Percentiles rank a stretch among this genome's conserved stretches.
phyloP scores from a whole-genome alignment of 208 protist genomes.

The Jaenimonas drosophilae region DNA sequence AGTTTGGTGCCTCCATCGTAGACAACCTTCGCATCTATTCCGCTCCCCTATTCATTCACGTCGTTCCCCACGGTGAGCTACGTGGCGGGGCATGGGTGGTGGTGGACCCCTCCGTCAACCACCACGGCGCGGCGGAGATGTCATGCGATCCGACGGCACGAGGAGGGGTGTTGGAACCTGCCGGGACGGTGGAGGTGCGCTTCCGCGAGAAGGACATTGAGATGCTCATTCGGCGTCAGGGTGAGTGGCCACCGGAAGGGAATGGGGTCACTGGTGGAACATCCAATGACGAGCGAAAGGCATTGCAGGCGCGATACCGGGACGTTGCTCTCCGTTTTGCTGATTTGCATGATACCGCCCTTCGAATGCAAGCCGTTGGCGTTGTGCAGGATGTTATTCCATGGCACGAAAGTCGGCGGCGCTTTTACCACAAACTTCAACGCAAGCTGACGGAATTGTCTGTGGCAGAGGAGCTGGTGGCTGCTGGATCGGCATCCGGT shows the following conservation, averaged over 20 bases:
- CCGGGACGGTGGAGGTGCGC: conserved; percentile 95
- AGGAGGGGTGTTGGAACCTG: conserved; percentile 95
- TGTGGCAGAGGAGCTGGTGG: conserved; percentile 47
- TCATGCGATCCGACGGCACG: conserved; percentile 90
- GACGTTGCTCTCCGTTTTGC: conserved; percentile 94
- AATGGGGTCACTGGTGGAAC: too few relatives aligned
- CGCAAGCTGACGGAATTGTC: conserved; percentile 84
- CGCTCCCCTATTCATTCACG: conserved; percentile 95
- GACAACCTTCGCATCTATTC: conserved; percentile 94
- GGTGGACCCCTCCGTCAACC: conserved; percentile 96
- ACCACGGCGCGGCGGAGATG: conserved; percentile 95
- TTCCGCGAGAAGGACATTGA: conserved; percentile 89
- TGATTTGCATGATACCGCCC: conserved; percentile 95
- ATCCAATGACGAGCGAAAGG: conserved; percentile 54
- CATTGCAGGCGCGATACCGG: conserved; percentile 81
- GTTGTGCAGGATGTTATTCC: conserved; percentile 84
- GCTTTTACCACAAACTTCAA: conserved; percentile 90
- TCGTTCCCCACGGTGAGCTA: conserved; percentile 95
- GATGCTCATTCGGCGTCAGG: conserved; percentile 88
- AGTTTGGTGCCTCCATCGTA: conserved; percentile 98
- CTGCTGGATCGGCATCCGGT: conserved; percentile 8
- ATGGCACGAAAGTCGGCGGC: conserved; percentile 86
- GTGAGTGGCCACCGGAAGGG: too few relatives aligned
- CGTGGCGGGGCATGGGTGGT: conserved; percentile 98
- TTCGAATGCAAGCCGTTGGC: conserved; percentile 94